These are phyloP conservation scores for Solanum lycopersicoides DNA, from an alignment of 257 asterid species.

Conservation along the genomic window DNA sequence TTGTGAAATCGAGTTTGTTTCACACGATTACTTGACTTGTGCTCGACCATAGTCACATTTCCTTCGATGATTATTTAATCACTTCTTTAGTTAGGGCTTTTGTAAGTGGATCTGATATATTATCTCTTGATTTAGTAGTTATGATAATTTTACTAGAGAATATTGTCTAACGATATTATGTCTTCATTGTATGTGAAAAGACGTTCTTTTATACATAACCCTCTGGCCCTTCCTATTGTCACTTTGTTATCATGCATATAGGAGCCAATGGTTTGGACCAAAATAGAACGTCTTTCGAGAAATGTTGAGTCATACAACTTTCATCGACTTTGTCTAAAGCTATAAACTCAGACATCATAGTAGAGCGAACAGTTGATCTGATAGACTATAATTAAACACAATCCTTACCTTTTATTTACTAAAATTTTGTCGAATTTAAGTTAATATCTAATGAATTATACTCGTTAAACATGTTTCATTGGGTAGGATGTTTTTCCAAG, in stretches of 20 bases:
- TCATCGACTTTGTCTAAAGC: background rate
- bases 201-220: background rate
- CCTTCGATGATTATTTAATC: background rate
- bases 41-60: background rate
- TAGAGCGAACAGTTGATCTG: background rate
- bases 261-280: background rate
- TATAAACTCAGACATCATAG: background rate
- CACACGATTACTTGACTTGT: background rate
- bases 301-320: background rate
- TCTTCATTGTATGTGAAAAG: background rate
- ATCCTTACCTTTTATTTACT: background rate
- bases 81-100: background rate
- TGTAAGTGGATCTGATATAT: background rate
- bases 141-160: background rate
- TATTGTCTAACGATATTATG: background rate
- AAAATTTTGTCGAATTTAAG: background rate
- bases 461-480: too few species aligned
- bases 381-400: background rate
- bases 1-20: too few species aligned
- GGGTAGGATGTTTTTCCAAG: background rate
- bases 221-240: background rate
- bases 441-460: too few species aligned
- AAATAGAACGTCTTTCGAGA: background rate
- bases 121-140: background rate
- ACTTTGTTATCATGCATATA: background rate